These are phyloP conservation scores for Dictyophora rubrovolvata DNA, from an alignment of 768 basidiomycete genomes.

Conservation along the genomic window DNA sequence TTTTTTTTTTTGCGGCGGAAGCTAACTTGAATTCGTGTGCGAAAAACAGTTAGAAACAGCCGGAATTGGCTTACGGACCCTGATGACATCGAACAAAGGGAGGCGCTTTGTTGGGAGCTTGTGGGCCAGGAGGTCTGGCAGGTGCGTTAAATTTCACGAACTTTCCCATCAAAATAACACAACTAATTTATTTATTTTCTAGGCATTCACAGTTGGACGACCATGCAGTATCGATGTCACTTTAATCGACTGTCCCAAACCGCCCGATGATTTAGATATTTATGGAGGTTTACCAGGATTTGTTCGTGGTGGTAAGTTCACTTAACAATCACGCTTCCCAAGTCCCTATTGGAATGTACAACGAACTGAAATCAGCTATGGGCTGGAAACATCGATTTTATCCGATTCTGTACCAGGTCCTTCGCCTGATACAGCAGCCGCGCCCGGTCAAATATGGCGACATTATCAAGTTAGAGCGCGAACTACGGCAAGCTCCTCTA, in stretches of 20 bases:
- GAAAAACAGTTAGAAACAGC: background rate
- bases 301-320: background rate
- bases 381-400: background rate
- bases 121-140: background rate
- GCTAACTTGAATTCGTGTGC: background rate
- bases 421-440: background rate
- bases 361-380: background rate
- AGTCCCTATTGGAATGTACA: background rate
- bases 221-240: slow-evolving; percentile 2
- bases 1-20: background rate
- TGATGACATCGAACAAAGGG: slow-evolving; percentile 1
- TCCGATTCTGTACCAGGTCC: background rate
- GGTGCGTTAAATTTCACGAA: background rate
- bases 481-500: slow-evolving; percentile 1
- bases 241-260: background rate
- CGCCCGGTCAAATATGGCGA: slow-evolving; percentile 1
- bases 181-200: background rate
- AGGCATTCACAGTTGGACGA: background rate
- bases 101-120: slow-evolving; percentile 3
- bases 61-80: slow-evolving; percentile 6
- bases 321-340: background rate
- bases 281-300: background rate
- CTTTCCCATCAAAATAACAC: background rate
- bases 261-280: background rate
- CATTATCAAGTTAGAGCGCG: background rate